Base-by-base conservation (phyloP, 1,284 basidiomycete genomes). In the Cystobasidium slooffiae region DNA sequence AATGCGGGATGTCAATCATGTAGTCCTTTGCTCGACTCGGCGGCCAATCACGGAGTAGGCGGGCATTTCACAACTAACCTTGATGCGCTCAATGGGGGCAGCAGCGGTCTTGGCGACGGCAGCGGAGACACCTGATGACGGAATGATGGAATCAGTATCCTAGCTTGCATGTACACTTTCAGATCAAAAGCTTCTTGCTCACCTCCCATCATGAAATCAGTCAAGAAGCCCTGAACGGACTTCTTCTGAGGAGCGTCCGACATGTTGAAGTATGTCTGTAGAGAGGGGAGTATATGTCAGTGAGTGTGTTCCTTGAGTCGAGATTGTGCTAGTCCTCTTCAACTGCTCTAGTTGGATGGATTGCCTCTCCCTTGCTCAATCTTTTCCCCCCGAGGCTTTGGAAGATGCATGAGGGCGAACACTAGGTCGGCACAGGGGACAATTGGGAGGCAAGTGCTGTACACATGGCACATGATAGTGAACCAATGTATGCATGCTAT, bases 41-140 rank as follows among this genome's bases (percentile, higher is more conserved):
- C 39, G 31, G 39, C 56, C 56, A 59, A 59, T 31, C 31, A 58
- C 24, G 55, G 44, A 39, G 20, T 37, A 39, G 63, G 46, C 46
- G 14, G 20, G 10, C 8, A 1, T 12, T 10, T 31, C 22, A 3
- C 18, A 31, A 63, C 51, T 12, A 77, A 80, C 79, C 83, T 94
- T 98, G 86, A 98, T 95, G 84, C 95, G 94, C 89, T 98, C 95
- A 82, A 98, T 97, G 86, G 96, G 95, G 77, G 95, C 95, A 81
- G 95, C 95, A 80, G 91, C 92, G 78, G 95, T 97, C 89, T 98
- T 98, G 75, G 95, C 91, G 84, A 97, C 93, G 80, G 95, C 94
- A 53, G 81, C 81, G 39, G 78, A 78, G 44, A 76, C 73, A 73
- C 70, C 69, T 72, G 39, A 8, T 10, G 22, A 41, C 9, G 24